A percentile compares a stretch with the other conserved stretches of the same genome.
These are phyloP conservation scores for Aureobasidium vineae DNA, from an alignment of 2,329 filamentous ascomycete species.

Conservation along the genomic window DNA sequence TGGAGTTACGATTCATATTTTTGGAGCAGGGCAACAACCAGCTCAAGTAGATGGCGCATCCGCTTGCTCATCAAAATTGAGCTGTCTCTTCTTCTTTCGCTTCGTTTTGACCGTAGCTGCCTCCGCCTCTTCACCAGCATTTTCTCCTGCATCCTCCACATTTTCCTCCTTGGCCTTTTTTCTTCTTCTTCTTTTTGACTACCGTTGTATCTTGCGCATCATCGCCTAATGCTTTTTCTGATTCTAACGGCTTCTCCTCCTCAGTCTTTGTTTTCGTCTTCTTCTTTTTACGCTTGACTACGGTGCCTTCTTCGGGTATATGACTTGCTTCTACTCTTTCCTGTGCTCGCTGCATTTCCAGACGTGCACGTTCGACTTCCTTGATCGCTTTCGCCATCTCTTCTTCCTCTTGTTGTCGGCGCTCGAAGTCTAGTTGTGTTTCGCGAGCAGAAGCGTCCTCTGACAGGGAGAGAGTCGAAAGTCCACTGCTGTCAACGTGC, in stretches of 20 bases:
- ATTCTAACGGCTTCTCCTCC: neutral
- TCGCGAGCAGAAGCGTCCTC: constrained; percentile 40
- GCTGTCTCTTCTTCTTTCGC: constrained; percentile 73
- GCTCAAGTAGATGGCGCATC: constrained; percentile 1
- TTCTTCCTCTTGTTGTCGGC: constrained; percentile 71
- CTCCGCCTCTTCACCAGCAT: constrained; percentile 71
- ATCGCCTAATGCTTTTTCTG: constrained; percentile 1
- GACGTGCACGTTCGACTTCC: constrained; percentile 78
- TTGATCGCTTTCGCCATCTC: constrained; percentile 88
- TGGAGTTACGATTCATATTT: neutral
- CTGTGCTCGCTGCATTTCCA: constrained; percentile 85
- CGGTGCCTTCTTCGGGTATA: constrained; percentile 55
- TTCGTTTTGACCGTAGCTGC: constrained; percentile 87
- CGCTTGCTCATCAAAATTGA: constrained; percentile 59
- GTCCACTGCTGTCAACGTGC: constrained; percentile 80
- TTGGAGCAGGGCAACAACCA: neutral
- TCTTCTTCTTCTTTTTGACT: constrained; percentile 72
- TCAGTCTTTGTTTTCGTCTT: constrained; percentile 21
- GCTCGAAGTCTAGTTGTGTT: constrained; percentile 59
- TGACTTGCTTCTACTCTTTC: constrained; percentile 71
- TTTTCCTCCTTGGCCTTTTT: constrained; percentile 57
- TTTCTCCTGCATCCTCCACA: constrained; percentile 53
- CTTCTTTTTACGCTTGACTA: constrained; percentile 29
- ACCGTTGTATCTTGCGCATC: neutral
- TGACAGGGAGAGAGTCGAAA: constrained; percentile 70